Conservation (phyloP, 768 basidiomycete species). For the Leccinum longicurvipes region DNA sequence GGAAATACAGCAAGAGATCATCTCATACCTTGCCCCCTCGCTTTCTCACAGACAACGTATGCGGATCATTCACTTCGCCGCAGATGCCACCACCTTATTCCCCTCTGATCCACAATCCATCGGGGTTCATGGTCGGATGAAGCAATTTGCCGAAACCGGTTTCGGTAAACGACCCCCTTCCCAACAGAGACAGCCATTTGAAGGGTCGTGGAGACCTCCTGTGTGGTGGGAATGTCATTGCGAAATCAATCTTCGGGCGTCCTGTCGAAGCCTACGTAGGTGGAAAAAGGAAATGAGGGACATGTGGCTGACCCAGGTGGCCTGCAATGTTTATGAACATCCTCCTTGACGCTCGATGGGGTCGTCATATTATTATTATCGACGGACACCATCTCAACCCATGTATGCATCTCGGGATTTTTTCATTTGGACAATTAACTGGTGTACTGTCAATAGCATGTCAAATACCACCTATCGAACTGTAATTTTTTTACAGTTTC, state of each 20-base stretch:
- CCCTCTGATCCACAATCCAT: slow-evolving; percentile 24
- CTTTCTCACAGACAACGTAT: slow-evolving; percentile 55
- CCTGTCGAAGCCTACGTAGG: slow-evolving; percentile 28
- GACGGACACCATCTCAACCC: slow-evolving; percentile 6
- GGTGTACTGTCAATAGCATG: background rate
- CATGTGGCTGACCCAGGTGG: slow-evolving; percentile 46
- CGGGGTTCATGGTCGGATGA: slow-evolving; percentile 2
- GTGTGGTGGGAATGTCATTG: slow-evolving; percentile 34
- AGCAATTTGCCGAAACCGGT: slow-evolving; percentile 4
- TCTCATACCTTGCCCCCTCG: slow-evolving; percentile 54
- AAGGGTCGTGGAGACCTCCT: slow-evolving; percentile 35
- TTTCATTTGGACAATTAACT: slow-evolving; percentile 7
- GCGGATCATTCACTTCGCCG: slow-evolving; percentile 51
- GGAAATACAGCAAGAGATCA: slow-evolving; percentile 56
- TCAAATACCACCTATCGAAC: background rate
- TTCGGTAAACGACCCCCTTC: slow-evolving; percentile 6
- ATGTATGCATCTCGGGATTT: background rate
- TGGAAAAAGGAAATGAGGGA: slow-evolving; percentile 41
- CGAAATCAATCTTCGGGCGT: slow-evolving; percentile 20
- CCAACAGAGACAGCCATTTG: slow-evolving; percentile 17
- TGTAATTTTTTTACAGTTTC: background rate
- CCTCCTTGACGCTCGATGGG: slow-evolving; percentile 3
- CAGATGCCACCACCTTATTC: slow-evolving; percentile 45
- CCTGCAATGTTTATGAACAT: slow-evolving; percentile 45
- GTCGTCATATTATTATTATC: background rate